Evolutionary conservation across 768 basidiomycete species (phyloP), one percentile per base, ranked within the genome.

Genomic region (Leccinellum rugosiceps): DNA sequence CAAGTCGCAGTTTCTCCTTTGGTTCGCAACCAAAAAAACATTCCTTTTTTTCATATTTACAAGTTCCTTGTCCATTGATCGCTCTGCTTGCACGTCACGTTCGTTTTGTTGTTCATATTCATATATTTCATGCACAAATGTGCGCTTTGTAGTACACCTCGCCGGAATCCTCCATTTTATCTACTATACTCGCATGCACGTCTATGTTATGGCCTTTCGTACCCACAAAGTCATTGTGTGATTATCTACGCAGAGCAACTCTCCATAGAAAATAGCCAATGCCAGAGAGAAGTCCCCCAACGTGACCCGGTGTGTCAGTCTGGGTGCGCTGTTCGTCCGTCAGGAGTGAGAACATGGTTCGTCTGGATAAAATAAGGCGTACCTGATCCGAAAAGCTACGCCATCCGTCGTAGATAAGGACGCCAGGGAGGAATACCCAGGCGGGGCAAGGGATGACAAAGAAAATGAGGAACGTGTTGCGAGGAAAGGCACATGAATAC

Each of bases 391-490:
- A 61, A 28, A 77, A 54, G 57, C 68, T 74, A 38, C 72, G 71
- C 64, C 70, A 72, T 28, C 64, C 70, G 32, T 74, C 73, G 51
- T 68, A 72, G n/a, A 72, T 52, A 3, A 72, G 72, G 46, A 93
- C 70, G 6, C 87, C 90, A 0, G 81, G 72, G 0, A 92, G 86
- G 49, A 81, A 81, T 3, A 80, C 76, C 88, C 89, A 94, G 0
- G 90, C 90, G 0, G 92, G 90, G 56, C 89, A 76, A 25, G 91
- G 92, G 25, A 92, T 74, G 63, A 92, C 82, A 32, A 84, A 88
- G 70, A 90, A 94, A 44, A 94, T 70, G 8, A 80, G 73, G 68
- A 94, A 88, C 1, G 76, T 85, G 63, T 83, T 76, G 15, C 63
- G 81, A 5, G 92, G 92, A 14, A 83, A 83, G 1, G 82, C 72